phyloP scores from a whole-genome alignment of 495 filamentous ascomycete species.

The Neurospora sp. region DNA sequence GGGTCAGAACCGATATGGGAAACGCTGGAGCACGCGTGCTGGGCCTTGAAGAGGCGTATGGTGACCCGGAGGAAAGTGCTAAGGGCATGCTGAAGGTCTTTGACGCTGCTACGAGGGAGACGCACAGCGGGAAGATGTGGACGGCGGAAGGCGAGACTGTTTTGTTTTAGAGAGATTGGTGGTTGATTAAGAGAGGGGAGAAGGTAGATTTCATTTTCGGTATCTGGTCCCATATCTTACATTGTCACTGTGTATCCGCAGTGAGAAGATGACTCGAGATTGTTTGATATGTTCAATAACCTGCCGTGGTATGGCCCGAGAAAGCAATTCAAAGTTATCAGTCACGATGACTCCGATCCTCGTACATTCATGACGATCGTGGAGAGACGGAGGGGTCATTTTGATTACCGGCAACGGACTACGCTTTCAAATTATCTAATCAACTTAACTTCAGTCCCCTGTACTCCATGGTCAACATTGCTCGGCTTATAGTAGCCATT shows the following conservation, averaged over 20 bases:
- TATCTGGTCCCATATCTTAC: neutral
- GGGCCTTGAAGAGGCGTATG: constrained; percentile 25
- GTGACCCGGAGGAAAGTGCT: constrained; percentile 25
- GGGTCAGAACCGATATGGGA: constrained; percentile 37
- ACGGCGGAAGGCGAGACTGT: neutral
- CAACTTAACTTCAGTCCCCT: neutral
- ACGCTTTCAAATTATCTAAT: neutral
- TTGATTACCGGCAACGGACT: neutral
- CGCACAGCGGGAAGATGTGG: constrained; percentile 27
- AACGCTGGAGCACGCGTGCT: constrained; percentile 27
- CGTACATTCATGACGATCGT: neutral
- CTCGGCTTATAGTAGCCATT: neutral
- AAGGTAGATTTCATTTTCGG: neutral
- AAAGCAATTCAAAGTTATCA: neutral
- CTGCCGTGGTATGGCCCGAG: neutral
- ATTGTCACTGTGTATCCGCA: too few relatives aligned
- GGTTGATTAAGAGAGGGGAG: neutral
- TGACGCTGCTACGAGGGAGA: constrained; percentile 25
- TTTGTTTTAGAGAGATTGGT: neutral
- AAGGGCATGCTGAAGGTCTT: constrained; percentile 30
- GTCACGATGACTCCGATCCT: neutral
- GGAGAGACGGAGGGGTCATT: neutral
- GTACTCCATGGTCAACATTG: neutral
- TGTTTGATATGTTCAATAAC: neutral
- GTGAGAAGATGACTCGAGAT: neutral